phyloP scores from a whole-genome alignment of 148 eudicot genomes.

The Nepenthes gracilis region DNA sequence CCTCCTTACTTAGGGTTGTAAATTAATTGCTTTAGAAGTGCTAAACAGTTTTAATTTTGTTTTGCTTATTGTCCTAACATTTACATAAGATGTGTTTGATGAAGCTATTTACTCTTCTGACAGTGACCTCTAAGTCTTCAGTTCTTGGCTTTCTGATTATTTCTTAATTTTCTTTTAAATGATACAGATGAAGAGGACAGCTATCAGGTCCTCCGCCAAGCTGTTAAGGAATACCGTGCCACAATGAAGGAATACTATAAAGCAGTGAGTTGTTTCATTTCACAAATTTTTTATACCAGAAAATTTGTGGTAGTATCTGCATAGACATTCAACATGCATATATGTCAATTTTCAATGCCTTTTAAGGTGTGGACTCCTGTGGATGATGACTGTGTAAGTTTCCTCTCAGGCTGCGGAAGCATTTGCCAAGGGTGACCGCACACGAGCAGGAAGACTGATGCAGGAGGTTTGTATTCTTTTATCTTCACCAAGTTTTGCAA shows the following conservation, averaged over 20 bases:
- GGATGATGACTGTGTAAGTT: not conserved
- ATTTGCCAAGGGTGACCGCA: slow-evolving; percentile 24
- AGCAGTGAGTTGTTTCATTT: slow-evolving; percentile 25
- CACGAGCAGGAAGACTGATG: slow-evolving; percentile 12
- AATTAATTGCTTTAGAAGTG: too few species aligned
- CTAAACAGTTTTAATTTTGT: too few species aligned
- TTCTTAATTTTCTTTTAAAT: not conserved
- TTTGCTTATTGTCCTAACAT: too few species aligned
- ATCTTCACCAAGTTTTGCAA: not conserved
- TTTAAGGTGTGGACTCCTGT: not conserved
- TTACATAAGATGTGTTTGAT: too few species aligned
- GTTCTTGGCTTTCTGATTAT: too few species aligned
- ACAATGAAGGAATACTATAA: slow-evolving; percentile 30
- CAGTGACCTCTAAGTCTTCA: too few species aligned
- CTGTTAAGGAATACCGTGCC: slow-evolving; percentile 33
- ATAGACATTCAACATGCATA: not conserved
- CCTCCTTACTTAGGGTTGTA: too few species aligned
- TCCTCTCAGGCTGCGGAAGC: slow-evolving; percentile 33
- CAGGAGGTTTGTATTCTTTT: slow-evolving; percentile 20
- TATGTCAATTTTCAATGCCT: too few species aligned
- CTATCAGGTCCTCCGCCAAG: slow-evolving; percentile 28
- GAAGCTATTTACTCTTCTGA: too few species aligned
- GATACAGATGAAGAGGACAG: slow-evolving; percentile 15
- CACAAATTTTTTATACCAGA: not conserved
- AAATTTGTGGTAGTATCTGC: not conserved